Base-by-base conservation (phyloP, 2,329 filamentous ascomycete genomes). In the Talaromyces sp. region DNA sequence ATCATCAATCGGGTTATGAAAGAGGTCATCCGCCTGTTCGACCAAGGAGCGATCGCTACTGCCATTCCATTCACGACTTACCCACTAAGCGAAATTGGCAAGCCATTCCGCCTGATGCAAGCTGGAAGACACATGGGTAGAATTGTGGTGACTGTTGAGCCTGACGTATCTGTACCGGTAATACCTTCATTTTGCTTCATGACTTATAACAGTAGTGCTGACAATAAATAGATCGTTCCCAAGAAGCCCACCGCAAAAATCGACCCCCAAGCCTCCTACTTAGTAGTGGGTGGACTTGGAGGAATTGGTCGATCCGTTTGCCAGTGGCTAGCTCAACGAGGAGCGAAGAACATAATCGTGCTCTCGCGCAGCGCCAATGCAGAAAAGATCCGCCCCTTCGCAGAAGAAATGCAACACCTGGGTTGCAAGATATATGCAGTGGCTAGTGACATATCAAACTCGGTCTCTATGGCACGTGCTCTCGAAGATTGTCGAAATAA, bases 71-170 rank as follows among this genome's bases (percentile, higher is more conserved):
- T 43, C 9, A 43, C 41, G 17, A 19, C 41, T 2, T 43, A 43
- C 41, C 41, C 41, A n/a, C 41, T 43, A 6, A 43, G n/a, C 19
- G 82, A 77, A 45, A 73, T 79, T n/a, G 77, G 74, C 1, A 58
- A 67, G 9, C 65, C 66, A 9, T 68, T 71, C 56, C 63, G 69
- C 22, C 17, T 56, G 5, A 33, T 71, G 45, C 69, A 71, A 37
- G 35, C 66, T 35, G 67, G 68, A 5, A 66, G 67, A 37, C 50
- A 63, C n/a, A 68, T 66, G 37, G 68, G 67, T 11, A 69, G 68
- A 60, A 49, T 69, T 37, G 66, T 68, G 41, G 41, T 19, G 15
- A 43, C 41, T n/a, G 41, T 43, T 17, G 41, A 43, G 7, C 41
- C 41, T 43, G 41, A 43, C 17, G 41, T 43, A 19, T n/a, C 17